These are phyloP conservation scores for Podospora didyma DNA, from an alignment of 495 filamentous ascomycete species.

Conservation along the genomic window DNA sequence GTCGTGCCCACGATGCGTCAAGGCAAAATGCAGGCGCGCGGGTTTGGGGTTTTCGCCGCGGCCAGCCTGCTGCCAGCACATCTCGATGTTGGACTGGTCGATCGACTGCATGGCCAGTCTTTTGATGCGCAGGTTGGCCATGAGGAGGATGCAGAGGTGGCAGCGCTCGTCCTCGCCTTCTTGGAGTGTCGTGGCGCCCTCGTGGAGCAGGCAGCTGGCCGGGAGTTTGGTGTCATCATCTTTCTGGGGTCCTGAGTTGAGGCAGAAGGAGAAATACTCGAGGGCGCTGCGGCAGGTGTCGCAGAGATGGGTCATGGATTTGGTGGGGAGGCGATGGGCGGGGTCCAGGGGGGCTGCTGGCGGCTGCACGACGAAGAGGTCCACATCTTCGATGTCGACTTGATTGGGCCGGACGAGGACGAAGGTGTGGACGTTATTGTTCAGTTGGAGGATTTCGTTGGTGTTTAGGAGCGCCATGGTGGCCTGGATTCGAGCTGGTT, in stretches of 20 bases:
- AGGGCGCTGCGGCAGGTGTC: not conserved
- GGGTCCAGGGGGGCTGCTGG: not conserved
- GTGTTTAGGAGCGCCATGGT: slow-evolving; percentile 2
- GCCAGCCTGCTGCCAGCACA: slow-evolving; percentile 5
- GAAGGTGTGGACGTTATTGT: slow-evolving; percentile 4
- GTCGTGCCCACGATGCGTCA: slow-evolving; percentile 1
- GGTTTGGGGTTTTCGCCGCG: not conserved
- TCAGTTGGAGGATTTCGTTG: slow-evolving; percentile 1
- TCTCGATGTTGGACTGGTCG: slow-evolving; percentile 9
- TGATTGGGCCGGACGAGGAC: not conserved
- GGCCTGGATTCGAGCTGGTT: too few relatives aligned
- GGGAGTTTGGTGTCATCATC: not conserved
- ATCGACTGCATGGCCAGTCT: slow-evolving; percentile 6
- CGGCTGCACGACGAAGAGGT: slow-evolving; percentile 3
- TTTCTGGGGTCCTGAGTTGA: not conserved
- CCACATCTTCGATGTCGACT: slow-evolving; percentile 1
- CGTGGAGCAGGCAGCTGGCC: not conserved
- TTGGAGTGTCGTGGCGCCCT: not conserved
- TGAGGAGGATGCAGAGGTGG: slow-evolving; percentile 6
- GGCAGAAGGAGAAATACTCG: slow-evolving; percentile 5
- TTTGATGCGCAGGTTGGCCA: slow-evolving; percentile 10
- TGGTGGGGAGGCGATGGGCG: not conserved
- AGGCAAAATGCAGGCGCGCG: slow-evolving; percentile 1
- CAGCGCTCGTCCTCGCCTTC: not conserved
- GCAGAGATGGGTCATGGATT: slow-evolving; percentile 2